Percentiles rank a stretch among this genome's conserved stretches.
These are phyloP conservation scores for Aspergillus avenaceus DNA, from an alignment of 495 filamentous ascomycete genomes.

Conservation along the genomic window DNA sequence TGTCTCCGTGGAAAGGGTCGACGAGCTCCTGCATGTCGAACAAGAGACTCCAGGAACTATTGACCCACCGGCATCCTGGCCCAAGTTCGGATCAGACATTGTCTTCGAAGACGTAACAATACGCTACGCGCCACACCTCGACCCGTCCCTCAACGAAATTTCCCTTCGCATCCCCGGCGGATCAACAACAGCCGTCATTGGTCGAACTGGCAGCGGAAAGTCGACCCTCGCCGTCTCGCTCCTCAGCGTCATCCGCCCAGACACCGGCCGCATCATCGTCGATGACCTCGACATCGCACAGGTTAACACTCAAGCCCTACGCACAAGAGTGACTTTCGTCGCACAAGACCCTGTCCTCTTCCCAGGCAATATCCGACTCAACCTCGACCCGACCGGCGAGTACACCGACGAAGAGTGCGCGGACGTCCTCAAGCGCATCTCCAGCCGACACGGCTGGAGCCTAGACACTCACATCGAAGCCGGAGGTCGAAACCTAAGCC, in stretches of 20 bases:
- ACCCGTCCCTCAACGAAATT: constrained; percentile 60
- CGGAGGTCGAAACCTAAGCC: constrained; percentile 55
- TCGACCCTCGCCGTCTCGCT: constrained; percentile 62
- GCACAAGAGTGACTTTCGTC: constrained; percentile 57
- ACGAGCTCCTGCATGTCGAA: constrained; percentile 71
- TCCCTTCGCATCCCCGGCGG: constrained; percentile 69
- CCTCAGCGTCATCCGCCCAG: constrained; percentile 53
- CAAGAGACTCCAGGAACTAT: constrained; percentile 64
- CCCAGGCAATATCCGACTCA: constrained; percentile 54
- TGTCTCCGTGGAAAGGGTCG: constrained; percentile 78
- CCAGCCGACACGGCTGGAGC: constrained; percentile 47
- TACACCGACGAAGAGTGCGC: constrained; percentile 48
- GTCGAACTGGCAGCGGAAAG: constrained; percentile 64
- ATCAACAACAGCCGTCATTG: constrained; percentile 60
- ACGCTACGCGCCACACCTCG: constrained; percentile 70
- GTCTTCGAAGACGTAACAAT: constrained; percentile 72
- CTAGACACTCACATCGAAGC: constrained; percentile 53
- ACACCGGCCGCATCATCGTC: constrained; percentile 52
- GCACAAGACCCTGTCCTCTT: constrained; percentile 64
- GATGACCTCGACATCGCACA: constrained; percentile 57
- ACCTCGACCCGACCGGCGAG: constrained; percentile 50
- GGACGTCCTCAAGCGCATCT: constrained; percentile 48
- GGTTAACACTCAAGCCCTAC: constrained; percentile 56
- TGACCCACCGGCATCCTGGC: constrained; percentile 72
- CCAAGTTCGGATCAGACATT: constrained; percentile 62